These are phyloP conservation scores for Podospora australis DNA, from an alignment of 495 filamentous ascomycete genomes.

Conservation along the genomic window DNA sequence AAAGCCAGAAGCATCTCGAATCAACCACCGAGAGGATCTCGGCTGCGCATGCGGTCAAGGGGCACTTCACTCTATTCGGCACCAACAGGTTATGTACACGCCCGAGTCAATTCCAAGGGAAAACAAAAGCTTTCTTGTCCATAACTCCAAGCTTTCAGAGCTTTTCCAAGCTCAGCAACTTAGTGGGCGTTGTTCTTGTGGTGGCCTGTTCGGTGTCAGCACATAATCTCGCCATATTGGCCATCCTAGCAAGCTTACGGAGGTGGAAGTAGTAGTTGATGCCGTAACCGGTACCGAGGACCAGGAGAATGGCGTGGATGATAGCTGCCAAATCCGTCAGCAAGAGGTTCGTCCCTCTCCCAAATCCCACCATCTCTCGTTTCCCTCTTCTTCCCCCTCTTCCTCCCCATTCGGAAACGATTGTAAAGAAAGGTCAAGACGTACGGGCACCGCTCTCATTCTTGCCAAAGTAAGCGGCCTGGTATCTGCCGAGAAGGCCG, in stretches of 20 bases:
- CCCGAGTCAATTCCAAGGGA: constrained; percentile 20
- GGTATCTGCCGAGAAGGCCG: constrained; percentile 80
- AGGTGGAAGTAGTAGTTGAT: constrained; percentile 99
- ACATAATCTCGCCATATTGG: background rate
- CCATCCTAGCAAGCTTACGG: constrained; percentile 51
- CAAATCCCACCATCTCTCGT: background rate
- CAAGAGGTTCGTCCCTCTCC: background rate
- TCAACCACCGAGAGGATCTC: no score
- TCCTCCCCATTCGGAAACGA: no score
- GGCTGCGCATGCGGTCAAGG: no score
- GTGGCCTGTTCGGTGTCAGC: constrained; percentile 56
- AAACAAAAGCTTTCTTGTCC: no score
- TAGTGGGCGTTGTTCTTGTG: constrained; percentile 99
- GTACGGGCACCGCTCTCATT: constrained; percentile 81
- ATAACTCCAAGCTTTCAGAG: no score
- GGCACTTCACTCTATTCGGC: constrained; percentile 26
- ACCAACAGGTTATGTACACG: constrained; percentile 44
- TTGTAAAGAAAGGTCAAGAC: constrained; percentile 33
- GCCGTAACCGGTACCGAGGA: constrained; percentile 78
- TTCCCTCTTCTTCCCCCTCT: no score
- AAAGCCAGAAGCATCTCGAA: no score
- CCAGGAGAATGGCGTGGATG: constrained; percentile 69
- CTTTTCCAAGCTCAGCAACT: constrained; percentile 19
- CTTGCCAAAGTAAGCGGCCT: constrained; percentile 90
- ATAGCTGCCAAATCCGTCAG: constrained; percentile 57